Conservation (phyloP, 257 asterid genomes). For the Gentiana straminea region DNA sequence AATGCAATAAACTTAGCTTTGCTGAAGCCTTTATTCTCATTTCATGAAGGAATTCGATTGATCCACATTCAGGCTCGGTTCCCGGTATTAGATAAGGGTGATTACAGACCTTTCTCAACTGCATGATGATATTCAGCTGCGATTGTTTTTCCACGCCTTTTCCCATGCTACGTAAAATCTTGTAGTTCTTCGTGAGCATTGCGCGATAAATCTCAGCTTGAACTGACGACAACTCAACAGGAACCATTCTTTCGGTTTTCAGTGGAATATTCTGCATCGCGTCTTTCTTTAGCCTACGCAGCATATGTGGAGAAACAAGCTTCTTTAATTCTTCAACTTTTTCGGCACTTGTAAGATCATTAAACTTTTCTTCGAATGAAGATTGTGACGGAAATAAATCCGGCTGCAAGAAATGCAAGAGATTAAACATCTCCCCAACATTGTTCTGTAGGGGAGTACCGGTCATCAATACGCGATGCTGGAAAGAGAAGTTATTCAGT, state of each 20-base stretch:
- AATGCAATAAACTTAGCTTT: constrained; percentile 83
- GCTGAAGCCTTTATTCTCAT: constrained; percentile 99
- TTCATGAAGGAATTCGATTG: constrained; percentile 84
- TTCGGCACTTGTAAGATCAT: constrained; percentile 84
- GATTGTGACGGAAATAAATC: constrained; percentile 84
- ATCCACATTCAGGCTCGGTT: constrained; percentile 91
- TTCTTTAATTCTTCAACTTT: constrained; percentile 96
- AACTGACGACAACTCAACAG: constrained; percentile 89
- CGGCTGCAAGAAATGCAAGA: constrained; percentile 85
- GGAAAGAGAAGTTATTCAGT: constrained; percentile 85
- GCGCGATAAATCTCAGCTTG: constrained; percentile 99
- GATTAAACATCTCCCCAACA: constrained; percentile 94
- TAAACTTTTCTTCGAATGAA: constrained; percentile 82
- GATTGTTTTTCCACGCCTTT: constrained; percentile 91
- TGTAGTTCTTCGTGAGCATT: constrained; percentile 97
- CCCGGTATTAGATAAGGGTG: constrained; percentile 99
- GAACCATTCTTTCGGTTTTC: constrained; percentile 92
- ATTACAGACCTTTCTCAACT: constrained; percentile 91
- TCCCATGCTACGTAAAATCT: constrained; percentile 82
- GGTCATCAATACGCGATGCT: constrained; percentile 87
- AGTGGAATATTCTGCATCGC: constrained; percentile 98
- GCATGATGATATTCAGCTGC: constrained; percentile 96
- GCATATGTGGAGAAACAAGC: constrained; percentile 98
- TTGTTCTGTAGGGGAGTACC: constrained; percentile 99
- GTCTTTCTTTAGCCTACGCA: constrained; percentile 87